Conservation (phyloP, 352 stramenopile species). For the Phytophthora parvispora region DNA sequence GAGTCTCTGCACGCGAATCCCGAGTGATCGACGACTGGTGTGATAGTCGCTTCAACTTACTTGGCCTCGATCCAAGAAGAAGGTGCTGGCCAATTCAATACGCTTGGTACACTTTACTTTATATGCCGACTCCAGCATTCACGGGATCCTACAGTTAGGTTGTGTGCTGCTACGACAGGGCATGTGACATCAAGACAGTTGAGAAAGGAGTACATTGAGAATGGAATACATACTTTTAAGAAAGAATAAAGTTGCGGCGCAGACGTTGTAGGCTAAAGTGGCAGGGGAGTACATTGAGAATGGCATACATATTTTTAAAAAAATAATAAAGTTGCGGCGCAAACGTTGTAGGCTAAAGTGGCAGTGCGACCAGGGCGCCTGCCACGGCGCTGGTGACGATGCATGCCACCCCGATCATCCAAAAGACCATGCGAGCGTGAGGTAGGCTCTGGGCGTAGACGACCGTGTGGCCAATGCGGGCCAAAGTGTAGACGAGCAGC, state of each 20-base stretch:
- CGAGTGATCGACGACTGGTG: too few species aligned
- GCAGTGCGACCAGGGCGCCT: constrained; percentile 16
- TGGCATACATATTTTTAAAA: constrained; percentile 18
- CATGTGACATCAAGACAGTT: too few species aligned
- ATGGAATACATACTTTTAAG: constrained; percentile 18
- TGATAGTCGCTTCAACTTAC: too few species aligned
- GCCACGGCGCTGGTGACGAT: constrained; percentile 29
- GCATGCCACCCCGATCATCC: constrained; percentile 32
- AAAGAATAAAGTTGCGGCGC: constrained; percentile 3
- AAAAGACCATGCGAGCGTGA: constrained; percentile 33
- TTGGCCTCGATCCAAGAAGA: too few species aligned
- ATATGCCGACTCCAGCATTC: too few species aligned
- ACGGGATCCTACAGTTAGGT: too few species aligned
- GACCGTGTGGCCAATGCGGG: constrained; percentile 53
- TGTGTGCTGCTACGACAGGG: too few species aligned
- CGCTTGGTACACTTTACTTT: too few species aligned
- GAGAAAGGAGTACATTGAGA: too few species aligned
- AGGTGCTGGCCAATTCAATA: too few species aligned
- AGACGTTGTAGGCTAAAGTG: constrained; percentile 5
- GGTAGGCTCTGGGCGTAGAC: constrained; percentile 50
- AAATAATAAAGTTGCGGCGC: constrained; percentile 7
- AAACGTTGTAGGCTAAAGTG: constrained; percentile 5
- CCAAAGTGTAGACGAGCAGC: constrained; percentile 53
- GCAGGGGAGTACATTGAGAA: too few species aligned
- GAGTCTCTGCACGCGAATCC: too few species aligned